Percentiles rank a stretch among this genome's conserved stretches.
Evolutionary conservation across 192 early-diverging fungal species (phyloP).

Genomic region (Rhizophagus clarus): DNA sequence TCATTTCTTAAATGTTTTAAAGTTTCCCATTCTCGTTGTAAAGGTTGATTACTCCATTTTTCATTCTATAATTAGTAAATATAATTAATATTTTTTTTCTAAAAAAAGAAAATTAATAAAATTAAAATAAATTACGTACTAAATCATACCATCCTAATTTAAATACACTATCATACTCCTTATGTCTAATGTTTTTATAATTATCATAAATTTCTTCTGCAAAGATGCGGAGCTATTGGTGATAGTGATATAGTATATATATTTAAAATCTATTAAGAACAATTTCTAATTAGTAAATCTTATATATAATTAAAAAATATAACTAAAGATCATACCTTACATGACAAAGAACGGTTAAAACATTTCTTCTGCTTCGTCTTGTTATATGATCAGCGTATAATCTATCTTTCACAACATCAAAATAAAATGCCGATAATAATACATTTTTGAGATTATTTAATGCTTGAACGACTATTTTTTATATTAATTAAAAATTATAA

Average conservation of each 20-base stretch:
- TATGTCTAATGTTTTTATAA: slow-evolving; percentile 43
- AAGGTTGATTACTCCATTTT: slow-evolving; percentile 44
- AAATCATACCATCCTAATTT: slow-evolving; percentile 60
- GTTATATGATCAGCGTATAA: slow-evolving; percentile 60
- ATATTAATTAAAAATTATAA: no score
- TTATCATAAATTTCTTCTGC: slow-evolving; percentile 78
- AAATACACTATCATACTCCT: slow-evolving; percentile 57
- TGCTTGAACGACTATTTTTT: slow-evolving; percentile 53
- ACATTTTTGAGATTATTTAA: slow-evolving; percentile 69
- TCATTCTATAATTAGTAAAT: slow-evolving; percentile 27
- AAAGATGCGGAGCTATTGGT: slow-evolving; percentile 67
- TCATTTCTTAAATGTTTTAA: slow-evolving; percentile 49
- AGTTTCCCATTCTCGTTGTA: slow-evolving; percentile 47
- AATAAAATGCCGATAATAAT: slow-evolving; percentile 76
- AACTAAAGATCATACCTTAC: no score
- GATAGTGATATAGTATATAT: slow-evolving; percentile 65
- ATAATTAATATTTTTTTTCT: neutral
- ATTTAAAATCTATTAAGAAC: slow-evolving; percentile 46
- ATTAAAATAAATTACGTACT: slow-evolving; percentile 20
- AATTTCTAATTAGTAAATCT: neutral
- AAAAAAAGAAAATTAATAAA: neutral
- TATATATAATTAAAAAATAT: no score
- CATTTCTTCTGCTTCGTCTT: slow-evolving; percentile 53
- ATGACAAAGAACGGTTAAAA: slow-evolving; percentile 67
- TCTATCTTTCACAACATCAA: slow-evolving; percentile 80